phyloP scores from a whole-genome alignment of 73 alveolate species.

The Paramecium primaurelia region DNA sequence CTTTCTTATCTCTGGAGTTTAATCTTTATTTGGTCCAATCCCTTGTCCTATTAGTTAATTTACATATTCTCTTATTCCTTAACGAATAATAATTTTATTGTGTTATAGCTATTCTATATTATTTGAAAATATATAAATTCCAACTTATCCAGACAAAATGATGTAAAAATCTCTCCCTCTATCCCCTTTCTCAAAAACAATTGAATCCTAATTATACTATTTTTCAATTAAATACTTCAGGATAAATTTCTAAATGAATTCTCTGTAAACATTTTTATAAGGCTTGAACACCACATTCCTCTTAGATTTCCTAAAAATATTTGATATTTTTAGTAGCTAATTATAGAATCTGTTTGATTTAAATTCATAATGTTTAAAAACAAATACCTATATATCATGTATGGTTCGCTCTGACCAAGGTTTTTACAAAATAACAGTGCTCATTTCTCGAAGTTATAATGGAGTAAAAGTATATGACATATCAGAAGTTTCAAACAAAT shows the following conservation, averaged over 20 bases:
- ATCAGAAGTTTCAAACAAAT: background rate
- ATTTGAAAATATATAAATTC: conserved; percentile 33
- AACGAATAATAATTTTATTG: background rate
- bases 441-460: background rate
- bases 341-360: background rate
- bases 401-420: background rate
- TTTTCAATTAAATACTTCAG: background rate
- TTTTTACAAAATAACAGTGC: background rate
- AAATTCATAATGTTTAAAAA: background rate
- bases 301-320: background rate
- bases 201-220: background rate
- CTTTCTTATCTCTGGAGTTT: background rate
- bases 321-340: background rate
- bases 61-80: background rate
- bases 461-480: background rate
- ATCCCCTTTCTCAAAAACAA: conserved; percentile 45
- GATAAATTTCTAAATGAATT: background rate
- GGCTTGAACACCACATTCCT: background rate
- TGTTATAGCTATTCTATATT: background rate
- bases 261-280: background rate
- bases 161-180: conserved; percentile 44
- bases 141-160: conserved; percentile 49
- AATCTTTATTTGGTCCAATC: background rate
- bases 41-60: background rate
- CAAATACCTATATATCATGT: background rate